Percentiles rank a stretch among this genome's conserved stretches.
Conservation (phyloP, 2,329 filamentous ascomycete species). For the Chaetomiaceae sp. region DNA sequence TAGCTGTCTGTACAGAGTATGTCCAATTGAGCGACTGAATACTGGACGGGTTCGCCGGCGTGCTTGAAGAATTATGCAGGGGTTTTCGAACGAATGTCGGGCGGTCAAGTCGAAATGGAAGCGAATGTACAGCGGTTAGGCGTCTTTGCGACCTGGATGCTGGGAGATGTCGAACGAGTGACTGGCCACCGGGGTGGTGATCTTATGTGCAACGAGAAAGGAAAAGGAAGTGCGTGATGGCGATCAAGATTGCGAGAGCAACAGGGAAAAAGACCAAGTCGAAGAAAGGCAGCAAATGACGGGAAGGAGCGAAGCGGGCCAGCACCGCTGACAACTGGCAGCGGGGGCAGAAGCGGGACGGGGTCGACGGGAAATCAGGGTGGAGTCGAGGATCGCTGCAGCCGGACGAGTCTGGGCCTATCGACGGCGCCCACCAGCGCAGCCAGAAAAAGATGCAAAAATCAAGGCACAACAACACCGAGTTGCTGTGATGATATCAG, state of each 20-base stretch:
- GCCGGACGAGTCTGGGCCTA: constrained; percentile 8
- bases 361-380: constrained; percentile 15
- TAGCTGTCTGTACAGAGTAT: neutral
- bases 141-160: neutral
- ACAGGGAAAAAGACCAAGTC: constrained; percentile 8
- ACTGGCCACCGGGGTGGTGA: constrained; percentile 11
- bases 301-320: constrained; percentile 1
- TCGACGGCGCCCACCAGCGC: constrained; percentile 7
- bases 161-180: constrained; percentile 17
- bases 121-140: constrained; percentile 14
- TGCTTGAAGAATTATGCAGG: neutral
- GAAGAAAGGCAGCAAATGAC: constrained; percentile 5
- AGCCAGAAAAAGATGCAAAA: constrained; percentile 11
- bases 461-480: constrained; percentile 15
- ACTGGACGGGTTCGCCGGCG: neutral
- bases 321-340: neutral
- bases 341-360: neutral
- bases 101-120: neutral
- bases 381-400: constrained; percentile 9
- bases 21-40: neutral
- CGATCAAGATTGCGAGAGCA: constrained; percentile 8
- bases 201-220: constrained; percentile 6
- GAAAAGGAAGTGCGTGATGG: constrained; percentile 2
- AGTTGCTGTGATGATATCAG: constrained; percentile 14
- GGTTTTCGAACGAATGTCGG: constrained; percentile 8